Conservation (phyloP, 345 rosid species). For the Eucalyptus rudis region DNA sequence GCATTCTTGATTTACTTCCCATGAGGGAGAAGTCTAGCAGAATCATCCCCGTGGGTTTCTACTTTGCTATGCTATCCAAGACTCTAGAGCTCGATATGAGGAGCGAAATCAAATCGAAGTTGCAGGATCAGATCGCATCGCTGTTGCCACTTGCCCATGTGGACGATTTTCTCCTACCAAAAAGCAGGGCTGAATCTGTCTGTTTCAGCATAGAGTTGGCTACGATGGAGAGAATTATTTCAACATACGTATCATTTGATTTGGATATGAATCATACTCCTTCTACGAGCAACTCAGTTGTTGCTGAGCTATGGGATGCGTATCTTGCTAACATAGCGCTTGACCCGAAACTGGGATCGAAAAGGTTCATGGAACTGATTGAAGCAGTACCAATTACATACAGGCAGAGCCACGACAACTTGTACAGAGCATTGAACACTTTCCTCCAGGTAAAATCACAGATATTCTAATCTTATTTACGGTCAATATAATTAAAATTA, state of each 20-base stretch:
- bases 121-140: slow-evolving; percentile 49
- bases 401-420: slow-evolving; percentile 57
- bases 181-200: slow-evolving; percentile 3
- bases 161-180: slow-evolving; percentile 45
- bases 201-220: slow-evolving; percentile 36
- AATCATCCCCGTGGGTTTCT: slow-evolving; percentile 59
- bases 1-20: slow-evolving; percentile 47
- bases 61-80: slow-evolving; percentile 46
- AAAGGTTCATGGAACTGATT: slow-evolving; percentile 38
- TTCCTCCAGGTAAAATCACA: slow-evolving; percentile 39
- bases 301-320: slow-evolving; percentile 55
- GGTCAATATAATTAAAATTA: neutral
- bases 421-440: slow-evolving; percentile 46
- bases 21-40: slow-evolving; percentile 34
- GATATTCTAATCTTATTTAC: neutral
- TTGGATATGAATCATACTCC: slow-evolving; percentile 16
- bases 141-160: slow-evolving; percentile 34
- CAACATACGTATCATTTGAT: slow-evolving; percentile 21
- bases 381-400: slow-evolving; percentile 44
- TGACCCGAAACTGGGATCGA: slow-evolving; percentile 27
- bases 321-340: slow-evolving; percentile 31
- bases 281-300: slow-evolving; percentile 20
- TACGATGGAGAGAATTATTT: slow-evolving; percentile 44
- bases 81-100: slow-evolving; percentile 23
- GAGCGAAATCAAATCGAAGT: slow-evolving; percentile 19